Evolutionary conservation across 2,329 filamentous ascomycete species (phyloP).

Genomic region (Rhynchosporium secalis): DNA sequence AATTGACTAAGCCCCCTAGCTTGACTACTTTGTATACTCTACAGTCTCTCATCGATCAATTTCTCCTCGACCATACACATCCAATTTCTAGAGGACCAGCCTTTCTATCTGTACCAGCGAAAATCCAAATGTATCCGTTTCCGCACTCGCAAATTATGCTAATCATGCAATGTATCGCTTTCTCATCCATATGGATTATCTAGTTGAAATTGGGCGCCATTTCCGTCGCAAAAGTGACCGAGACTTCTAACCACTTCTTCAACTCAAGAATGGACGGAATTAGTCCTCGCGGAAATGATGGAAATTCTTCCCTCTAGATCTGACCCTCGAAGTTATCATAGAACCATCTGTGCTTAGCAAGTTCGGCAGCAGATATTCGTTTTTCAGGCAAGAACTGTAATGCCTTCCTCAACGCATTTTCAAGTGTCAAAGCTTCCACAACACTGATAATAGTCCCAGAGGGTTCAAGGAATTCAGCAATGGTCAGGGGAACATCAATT

Average conservation of each 20-base stretch:
- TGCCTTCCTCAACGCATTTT: constrained; percentile 22
- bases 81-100: background rate
- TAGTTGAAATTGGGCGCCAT: background rate
- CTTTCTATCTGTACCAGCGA: background rate
- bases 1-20: no score
- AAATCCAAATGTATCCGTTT: no score
- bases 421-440: constrained; percentile 20
- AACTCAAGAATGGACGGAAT: background rate
- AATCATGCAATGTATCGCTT: background rate
- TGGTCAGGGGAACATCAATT: background rate
- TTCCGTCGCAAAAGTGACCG: background rate
- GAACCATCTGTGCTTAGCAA: constrained; percentile 26
- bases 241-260: background rate
- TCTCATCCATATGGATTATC: background rate
- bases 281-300: background rate
- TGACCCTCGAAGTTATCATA: constrained; percentile 8
- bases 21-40: no score
- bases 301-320: background rate
- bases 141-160: no score
- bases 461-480: constrained; percentile 23
- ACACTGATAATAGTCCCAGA: constrained; percentile 20
- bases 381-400: constrained; percentile 26
- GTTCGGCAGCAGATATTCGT: constrained; percentile 13
- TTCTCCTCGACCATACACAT: no score
- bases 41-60: no score